A percentile compares a stretch with the other conserved stretches of the same genome.
phyloP scores from a whole-genome alignment of 2,329 filamentous ascomycete genomes.

The Xylaria sp. region DNA sequence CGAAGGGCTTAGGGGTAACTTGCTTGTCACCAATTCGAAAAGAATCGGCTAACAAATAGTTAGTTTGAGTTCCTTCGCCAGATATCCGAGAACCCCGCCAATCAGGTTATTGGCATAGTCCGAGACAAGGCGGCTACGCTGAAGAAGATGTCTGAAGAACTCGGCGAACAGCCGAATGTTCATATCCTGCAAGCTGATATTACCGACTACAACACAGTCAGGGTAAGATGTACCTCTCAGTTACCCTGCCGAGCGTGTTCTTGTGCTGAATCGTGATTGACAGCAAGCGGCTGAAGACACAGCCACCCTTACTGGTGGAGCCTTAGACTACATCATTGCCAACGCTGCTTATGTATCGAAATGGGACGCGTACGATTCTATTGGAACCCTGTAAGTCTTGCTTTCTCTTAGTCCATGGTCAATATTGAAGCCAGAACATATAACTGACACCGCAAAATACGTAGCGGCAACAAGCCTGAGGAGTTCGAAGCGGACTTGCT shows the following conservation, averaged over 20 bases:
- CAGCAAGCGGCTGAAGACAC: conserved; percentile 8
- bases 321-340: conserved; percentile 24
- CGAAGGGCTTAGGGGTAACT: conserved; percentile 30
- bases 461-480: not conserved
- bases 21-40: not conserved
- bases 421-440: not conserved
- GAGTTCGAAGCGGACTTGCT: conserved; percentile 3
- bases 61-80: conserved; percentile 26
- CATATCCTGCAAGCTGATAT: conserved; percentile 17
- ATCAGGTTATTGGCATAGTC: conserved; percentile 21
- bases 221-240: not conserved
- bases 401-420: not conserved
- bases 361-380: conserved; percentile 4
- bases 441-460: not conserved
- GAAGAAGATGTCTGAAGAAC: conserved; percentile 17
- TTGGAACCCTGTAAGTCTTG: conserved; percentile 12
- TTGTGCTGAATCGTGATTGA: not conserved
- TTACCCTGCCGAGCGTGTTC: not conserved
- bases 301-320: conserved; percentile 8
- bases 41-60: not conserved
- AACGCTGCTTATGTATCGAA: conserved; percentile 14
- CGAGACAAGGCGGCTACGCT: conserved; percentile 3
- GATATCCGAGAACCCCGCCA: conserved; percentile 8
- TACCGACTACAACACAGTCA: not conserved
- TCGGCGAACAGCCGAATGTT: not conserved